Evolutionary conservation across 352 stramenopile genomes (phyloP).

Genomic region (Phytophthora pluvialis): DNA sequence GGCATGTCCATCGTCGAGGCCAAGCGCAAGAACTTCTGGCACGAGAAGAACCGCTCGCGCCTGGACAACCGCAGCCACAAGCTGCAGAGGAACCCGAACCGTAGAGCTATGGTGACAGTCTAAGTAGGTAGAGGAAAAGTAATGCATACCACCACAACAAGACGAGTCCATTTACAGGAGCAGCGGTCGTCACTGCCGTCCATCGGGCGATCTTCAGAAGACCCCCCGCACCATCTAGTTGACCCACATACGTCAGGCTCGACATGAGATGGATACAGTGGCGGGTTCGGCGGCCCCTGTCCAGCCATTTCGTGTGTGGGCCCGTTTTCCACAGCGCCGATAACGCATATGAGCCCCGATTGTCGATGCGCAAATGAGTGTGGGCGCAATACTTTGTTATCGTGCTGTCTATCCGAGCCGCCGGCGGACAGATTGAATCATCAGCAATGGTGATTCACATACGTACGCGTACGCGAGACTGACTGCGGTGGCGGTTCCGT

Average conservation of each 20-base stretch:
- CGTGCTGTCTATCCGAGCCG: too few species aligned
- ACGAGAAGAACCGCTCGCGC: conserved; percentile 82
- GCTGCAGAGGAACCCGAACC: conserved; percentile 86
- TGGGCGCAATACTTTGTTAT: too few species aligned
- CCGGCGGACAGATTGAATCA: too few species aligned
- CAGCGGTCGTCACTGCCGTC: too few species aligned
- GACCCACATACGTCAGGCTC: conserved; percentile 14
- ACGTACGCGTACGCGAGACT: too few species aligned
- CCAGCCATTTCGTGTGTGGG: conserved; percentile 23
- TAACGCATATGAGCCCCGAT: conserved; percentile 22
- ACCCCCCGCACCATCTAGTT: not conserved
- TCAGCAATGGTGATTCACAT: too few species aligned
- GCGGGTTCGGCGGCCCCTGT: conserved; percentile 3
- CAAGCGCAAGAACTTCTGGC: conserved; percentile 72
- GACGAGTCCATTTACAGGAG: conserved; percentile 19
- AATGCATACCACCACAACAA: conserved; percentile 18
- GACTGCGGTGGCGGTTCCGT: too few species aligned
- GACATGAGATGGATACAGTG: conserved; percentile 8
- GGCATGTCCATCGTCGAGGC: conserved; percentile 76
- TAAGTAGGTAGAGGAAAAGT: conserved; percentile 54
- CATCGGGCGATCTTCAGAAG: not conserved
- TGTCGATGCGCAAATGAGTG: not conserved
- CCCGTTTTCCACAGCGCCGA: conserved; percentile 23
- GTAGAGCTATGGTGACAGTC: conserved; percentile 75
- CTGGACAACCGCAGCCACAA: conserved; percentile 87